Evolutionary conservation across 2,329 filamentous ascomycete species (phyloP).

Genomic region (Nannizziopsis arthrosporioides): DNA sequence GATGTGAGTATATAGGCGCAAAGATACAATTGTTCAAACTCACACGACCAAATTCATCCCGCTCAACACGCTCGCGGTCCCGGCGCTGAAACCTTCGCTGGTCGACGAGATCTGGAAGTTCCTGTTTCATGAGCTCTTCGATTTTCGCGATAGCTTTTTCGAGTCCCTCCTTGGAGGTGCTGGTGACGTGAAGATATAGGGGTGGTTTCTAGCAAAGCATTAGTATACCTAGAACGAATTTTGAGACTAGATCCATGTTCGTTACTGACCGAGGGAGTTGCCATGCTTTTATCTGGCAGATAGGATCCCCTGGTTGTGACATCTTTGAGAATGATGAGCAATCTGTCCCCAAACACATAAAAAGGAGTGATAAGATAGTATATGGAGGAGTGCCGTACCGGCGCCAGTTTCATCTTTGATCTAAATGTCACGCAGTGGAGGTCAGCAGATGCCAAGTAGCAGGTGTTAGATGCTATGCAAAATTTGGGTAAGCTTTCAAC

Average conservation of each 20-base stretch:
- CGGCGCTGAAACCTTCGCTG: constrained; percentile 81
- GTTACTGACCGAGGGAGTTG: constrained; percentile 68
- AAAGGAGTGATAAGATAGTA: constrained; percentile 26
- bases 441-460: constrained; percentile 91
- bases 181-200: constrained; percentile 88
- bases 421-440: constrained; percentile 76
- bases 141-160: constrained; percentile 80
- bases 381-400: constrained; percentile 65
- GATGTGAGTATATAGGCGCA: constrained; percentile 3
- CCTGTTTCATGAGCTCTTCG: constrained; percentile 89
- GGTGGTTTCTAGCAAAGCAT: constrained; percentile 62
- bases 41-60: constrained; percentile 84
- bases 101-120: constrained; percentile 87
- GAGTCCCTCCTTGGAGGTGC: constrained; percentile 80
- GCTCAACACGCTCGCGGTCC: constrained; percentile 67
- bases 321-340: constrained; percentile 65
- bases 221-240: not conserved
- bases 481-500: constrained; percentile 58
- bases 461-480: constrained; percentile 46
- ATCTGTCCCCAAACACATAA: constrained; percentile 41
- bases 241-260: not conserved
- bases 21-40: constrained; percentile 19
- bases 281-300: constrained; percentile 95
- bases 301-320: constrained; percentile 96
- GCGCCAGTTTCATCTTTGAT: constrained; percentile 99